These are phyloP conservation scores for Dryadomyces quercivorus DNA, from an alignment of 2,329 filamentous ascomycete genomes.

Conservation along the genomic window DNA sequence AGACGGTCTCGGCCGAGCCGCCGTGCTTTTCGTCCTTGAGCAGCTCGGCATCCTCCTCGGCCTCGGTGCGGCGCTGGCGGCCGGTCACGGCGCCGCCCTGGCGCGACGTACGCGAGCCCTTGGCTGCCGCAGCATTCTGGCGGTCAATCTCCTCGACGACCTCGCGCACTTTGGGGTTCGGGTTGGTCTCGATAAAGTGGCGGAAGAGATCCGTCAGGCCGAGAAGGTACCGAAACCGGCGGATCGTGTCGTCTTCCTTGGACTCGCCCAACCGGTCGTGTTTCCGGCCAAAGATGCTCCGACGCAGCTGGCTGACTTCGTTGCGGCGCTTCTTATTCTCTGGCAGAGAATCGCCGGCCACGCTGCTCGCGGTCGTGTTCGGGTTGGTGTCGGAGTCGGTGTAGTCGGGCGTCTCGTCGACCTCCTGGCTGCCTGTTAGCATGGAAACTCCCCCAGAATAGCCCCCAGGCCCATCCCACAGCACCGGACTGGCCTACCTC, in stretches of 20 bases:
- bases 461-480: background rate
- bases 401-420: slow-evolving; percentile 55
- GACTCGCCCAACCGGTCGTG: slow-evolving; percentile 85
- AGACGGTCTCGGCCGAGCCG: slow-evolving; percentile 75
- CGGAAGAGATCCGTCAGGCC: slow-evolving; percentile 94
- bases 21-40: slow-evolving; percentile 81
- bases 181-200: slow-evolving; percentile 97
- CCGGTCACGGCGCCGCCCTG: slow-evolving; percentile 75
- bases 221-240: slow-evolving; percentile 86
- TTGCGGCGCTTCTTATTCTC: slow-evolving; percentile 80
- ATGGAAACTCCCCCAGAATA: background rate
- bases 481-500: slow-evolving; percentile 13
- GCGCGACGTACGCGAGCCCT: slow-evolving; percentile 61
- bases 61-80: slow-evolving; percentile 78
- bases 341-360: slow-evolving; percentile 57
- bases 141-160: slow-evolving; percentile 92
- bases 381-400: slow-evolving; percentile 56
- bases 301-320: slow-evolving; percentile 78
- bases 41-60: slow-evolving; percentile 91
- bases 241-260: slow-evolving; percentile 94
- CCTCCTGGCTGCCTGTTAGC: slow-evolving; percentile 39
- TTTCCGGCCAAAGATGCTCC: slow-evolving; percentile 90
- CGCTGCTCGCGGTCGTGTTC: slow-evolving; percentile 68
- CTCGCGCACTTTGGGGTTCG: slow-evolving; percentile 85
- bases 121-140: slow-evolving; percentile 67